phyloP scores from a whole-genome alignment of 208 protist species.

The Crithidia fasciculata region DNA sequence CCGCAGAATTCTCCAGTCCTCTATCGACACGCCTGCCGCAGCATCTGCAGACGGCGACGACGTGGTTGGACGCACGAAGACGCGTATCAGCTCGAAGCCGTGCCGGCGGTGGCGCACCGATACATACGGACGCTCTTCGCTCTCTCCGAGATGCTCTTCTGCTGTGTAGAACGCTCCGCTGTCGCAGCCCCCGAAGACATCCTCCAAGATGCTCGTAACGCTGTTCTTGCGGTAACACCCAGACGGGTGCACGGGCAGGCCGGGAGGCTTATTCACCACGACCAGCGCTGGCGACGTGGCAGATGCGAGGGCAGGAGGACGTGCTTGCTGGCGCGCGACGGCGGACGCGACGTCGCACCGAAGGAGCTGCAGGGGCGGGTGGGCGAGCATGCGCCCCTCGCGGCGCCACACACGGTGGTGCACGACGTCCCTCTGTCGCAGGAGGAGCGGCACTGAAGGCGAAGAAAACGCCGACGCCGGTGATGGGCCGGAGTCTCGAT shows the following conservation, averaged over 20 bases:
- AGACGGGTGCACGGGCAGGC: slow-evolving; percentile 89
- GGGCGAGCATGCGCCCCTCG: slow-evolving; percentile 91
- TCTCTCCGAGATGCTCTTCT: slow-evolving; percentile 19
- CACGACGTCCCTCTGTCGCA: slow-evolving; percentile 84
- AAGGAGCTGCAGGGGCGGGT: slow-evolving; percentile 55
- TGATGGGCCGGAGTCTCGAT: background rate
- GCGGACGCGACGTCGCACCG: slow-evolving; percentile 42
- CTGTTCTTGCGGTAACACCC: slow-evolving; percentile 93
- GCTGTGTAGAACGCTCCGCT: slow-evolving; percentile 7
- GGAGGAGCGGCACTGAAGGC: slow-evolving; percentile 38
- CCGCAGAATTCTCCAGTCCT: slow-evolving; percentile 48
- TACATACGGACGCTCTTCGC: slow-evolving; percentile 29
- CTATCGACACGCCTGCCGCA: slow-evolving; percentile 33
- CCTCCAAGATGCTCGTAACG: slow-evolving; percentile 88
- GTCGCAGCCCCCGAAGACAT: slow-evolving; percentile 70
- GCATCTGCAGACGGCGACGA: background rate
- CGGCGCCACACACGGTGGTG: slow-evolving; percentile 90
- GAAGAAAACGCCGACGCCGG: background rate
- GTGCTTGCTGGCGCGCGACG: background rate
- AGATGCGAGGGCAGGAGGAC: slow-evolving; percentile 8
- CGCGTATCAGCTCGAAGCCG: slow-evolving; percentile 75
- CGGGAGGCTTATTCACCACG: slow-evolving; percentile 73
- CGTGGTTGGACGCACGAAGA: slow-evolving; percentile 35
- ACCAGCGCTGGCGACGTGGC: slow-evolving; percentile 54
- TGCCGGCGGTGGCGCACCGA: slow-evolving; percentile 49